phyloP scores from a whole-genome alignment of 1,284 basidiomycete species.

The Cutaneotrichosporon cavernicola region DNA sequence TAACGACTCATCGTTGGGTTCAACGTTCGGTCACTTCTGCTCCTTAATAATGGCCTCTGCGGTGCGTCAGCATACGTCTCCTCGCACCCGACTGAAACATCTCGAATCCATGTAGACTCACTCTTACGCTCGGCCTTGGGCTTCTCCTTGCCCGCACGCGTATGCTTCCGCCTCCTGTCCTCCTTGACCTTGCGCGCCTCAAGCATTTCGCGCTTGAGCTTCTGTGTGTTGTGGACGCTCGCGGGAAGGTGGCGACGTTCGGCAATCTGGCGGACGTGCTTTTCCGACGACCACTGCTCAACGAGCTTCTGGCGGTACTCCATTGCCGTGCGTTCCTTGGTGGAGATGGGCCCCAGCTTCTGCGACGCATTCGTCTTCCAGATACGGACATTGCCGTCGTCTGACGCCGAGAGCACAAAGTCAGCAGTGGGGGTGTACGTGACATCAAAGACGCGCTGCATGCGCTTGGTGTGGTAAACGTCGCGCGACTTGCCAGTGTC shows the following conservation, averaged over 20 bases:
- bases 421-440: constrained; percentile 83
- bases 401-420: constrained; percentile 89
- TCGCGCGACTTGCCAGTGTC: constrained; percentile 80
- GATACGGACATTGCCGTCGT: constrained; percentile 93
- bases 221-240: constrained; percentile 79
- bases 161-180: constrained; percentile 84
- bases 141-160: constrained; percentile 77
- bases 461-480: constrained; percentile 97
- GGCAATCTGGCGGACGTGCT: constrained; percentile 76
- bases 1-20: background rate
- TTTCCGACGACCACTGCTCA: constrained; percentile 83
- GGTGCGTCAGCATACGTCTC: constrained; percentile 14
- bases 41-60: constrained; percentile 69
- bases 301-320: constrained; percentile 89
- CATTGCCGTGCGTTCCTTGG: constrained; percentile 85
- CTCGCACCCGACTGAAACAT: background rate
- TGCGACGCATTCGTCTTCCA: constrained; percentile 96
- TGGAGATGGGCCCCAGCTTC: constrained; percentile 85
- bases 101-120: constrained; percentile 30
- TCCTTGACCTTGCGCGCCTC: constrained; percentile 88
- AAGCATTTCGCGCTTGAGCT: constrained; percentile 90
- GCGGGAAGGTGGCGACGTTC: constrained; percentile 86
- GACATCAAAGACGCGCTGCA: constrained; percentile 75
- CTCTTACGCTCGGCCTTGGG: constrained; percentile 89
- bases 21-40: constrained; percentile 58